Evolutionary conservation across 257 asterid genomes (phyloP).

Genomic region (Solanum bulbocastanum): DNA sequence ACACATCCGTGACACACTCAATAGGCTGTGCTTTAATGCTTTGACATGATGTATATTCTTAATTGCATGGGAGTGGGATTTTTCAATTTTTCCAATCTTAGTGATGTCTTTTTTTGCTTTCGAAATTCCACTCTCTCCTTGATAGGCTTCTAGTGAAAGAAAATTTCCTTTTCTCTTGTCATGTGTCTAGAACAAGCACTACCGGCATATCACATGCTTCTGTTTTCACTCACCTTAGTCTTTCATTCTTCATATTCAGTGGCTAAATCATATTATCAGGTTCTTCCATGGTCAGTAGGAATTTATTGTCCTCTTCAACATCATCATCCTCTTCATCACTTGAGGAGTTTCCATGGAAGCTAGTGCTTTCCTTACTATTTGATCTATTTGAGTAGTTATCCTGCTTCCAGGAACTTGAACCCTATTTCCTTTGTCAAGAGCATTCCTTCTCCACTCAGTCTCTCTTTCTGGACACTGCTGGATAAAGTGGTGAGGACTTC

Average conservation of each 20-base stretch:
- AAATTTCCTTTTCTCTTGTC: background rate
- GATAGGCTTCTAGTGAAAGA: background rate
- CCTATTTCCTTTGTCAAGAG: background rate
- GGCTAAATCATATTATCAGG: background rate
- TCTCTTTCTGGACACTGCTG: background rate
- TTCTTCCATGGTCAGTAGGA: background rate
- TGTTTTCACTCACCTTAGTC: background rate
- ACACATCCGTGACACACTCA: background rate
- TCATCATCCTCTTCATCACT: background rate
- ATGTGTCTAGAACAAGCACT: background rate
- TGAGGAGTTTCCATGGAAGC: background rate
- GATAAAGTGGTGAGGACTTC: background rate
- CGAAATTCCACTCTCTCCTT: background rate
- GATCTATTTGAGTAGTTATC: background rate
- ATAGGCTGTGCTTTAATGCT: background rate
- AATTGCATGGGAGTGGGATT: background rate
- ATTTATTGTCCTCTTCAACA: background rate
- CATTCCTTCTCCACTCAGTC: background rate
- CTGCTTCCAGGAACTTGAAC: background rate
- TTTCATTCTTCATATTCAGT: background rate
- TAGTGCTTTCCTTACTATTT: background rate
- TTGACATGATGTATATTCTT: background rate
- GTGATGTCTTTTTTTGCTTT: background rate
- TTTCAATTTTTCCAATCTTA: background rate
- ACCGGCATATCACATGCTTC: background rate